Conservation (phyloP, 1,139 yeast genomes). For the Saccharomyces pastorianus region DNA sequence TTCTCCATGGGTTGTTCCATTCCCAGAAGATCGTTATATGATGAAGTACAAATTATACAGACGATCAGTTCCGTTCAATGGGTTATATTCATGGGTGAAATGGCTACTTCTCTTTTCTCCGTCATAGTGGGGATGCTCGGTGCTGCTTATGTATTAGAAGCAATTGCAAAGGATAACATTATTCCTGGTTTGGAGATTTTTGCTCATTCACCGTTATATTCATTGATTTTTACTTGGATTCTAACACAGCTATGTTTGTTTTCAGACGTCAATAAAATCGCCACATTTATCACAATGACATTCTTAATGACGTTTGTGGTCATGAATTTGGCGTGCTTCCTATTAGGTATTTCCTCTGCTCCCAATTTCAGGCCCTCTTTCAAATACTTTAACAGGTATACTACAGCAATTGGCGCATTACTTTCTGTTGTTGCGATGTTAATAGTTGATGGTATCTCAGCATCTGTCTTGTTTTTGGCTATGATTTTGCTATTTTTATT, state of each 20-base stretch:
- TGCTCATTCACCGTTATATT: conserved; percentile 52
- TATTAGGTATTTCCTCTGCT: conserved; percentile 81
- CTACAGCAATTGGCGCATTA: conserved; percentile 71
- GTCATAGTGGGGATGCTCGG: conserved; percentile 93
- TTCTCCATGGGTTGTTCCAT: conserved; percentile 69
- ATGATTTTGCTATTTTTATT: conserved; percentile 58
- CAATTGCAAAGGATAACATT: conserved; percentile 79
- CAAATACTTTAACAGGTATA: conserved; percentile 70
- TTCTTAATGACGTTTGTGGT: conserved; percentile 91
- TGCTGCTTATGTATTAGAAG: conserved; percentile 82
- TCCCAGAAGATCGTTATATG: conserved; percentile 66
- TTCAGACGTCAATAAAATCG: conserved; percentile 88
- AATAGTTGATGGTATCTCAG: conserved; percentile 85
- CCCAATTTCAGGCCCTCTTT: conserved; percentile 96
- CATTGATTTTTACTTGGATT: conserved; percentile 68
- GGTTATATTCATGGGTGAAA: conserved; percentile 75
- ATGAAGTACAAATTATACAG: conserved; percentile 78
- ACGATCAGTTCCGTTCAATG: conserved; percentile 65
- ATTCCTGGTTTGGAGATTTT: conserved; percentile 67
- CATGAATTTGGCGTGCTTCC: conserved; percentile 84
- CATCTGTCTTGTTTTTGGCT: conserved; percentile 63
- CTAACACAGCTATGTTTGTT: conserved; percentile 76
- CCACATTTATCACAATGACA: conserved; percentile 94
- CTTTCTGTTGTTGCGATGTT: conserved; percentile 79
- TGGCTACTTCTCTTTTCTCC: conserved; percentile 82